phyloP scores from a whole-genome alignment of 169 alveolate species.

The Plasmodium berghei region DNA sequence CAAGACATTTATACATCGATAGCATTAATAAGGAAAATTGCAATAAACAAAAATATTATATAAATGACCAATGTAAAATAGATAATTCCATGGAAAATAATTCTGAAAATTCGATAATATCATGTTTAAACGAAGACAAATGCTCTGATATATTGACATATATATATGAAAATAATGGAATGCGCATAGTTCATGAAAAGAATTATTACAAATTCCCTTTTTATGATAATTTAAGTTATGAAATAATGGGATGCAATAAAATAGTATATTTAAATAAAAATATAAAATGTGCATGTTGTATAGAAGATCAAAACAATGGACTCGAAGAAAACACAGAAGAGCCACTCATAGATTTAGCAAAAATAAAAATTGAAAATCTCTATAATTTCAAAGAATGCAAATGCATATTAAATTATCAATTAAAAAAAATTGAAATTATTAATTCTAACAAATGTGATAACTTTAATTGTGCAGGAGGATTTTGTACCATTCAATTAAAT shows the following conservation, averaged over 20 bases:
- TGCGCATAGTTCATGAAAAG: constrained; percentile 10
- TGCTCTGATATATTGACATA: constrained; percentile 25
- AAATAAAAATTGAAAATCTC: background rate
- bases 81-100: constrained; percentile 7
- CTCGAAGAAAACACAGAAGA: background rate
- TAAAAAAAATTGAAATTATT: background rate
- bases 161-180: constrained; percentile 34
- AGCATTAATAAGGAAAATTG: constrained; percentile 29
- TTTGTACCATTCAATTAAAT: constrained; percentile 36
- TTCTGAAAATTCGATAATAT: constrained; percentile 5
- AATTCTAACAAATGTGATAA: constrained; percentile 29
- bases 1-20: constrained; percentile 24
- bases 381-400: constrained; percentile 28
- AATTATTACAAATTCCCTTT: constrained; percentile 7
- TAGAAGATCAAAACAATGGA: background rate
- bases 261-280: constrained; percentile 53
- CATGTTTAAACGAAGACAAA: constrained; percentile 26
- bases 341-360: background rate
- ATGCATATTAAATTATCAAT: constrained; percentile 36
- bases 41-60: constrained; percentile 25
- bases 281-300: constrained; percentile 50
- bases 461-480: constrained; percentile 28
- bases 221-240: background rate
- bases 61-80: constrained; percentile 56
- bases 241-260: constrained; percentile 30